Base-by-base conservation (phyloP, 345 rosid species). In the Eutrema yunnanense region DNA sequence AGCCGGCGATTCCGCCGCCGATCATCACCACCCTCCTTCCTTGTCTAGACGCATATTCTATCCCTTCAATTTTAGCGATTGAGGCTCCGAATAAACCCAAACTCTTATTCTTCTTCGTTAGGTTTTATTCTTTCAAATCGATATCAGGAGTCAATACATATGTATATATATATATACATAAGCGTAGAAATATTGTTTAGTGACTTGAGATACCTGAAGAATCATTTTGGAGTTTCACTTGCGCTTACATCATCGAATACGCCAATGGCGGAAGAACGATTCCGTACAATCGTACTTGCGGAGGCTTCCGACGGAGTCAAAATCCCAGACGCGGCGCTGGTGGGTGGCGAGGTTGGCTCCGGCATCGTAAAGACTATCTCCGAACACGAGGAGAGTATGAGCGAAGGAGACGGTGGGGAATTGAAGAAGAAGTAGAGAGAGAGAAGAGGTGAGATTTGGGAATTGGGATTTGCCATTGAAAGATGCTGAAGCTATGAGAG, bases 1-100 rank as follows among this genome's bases (percentile, higher is more conserved):
- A 83, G 5, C 92, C 90, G 9, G 76, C 96, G 47, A 89, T 49
- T 6, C 90, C 92, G 2, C 96, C 96, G 62, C 96, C 96, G 16
- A 89, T 64, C 46, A 89, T 76, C 65, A 89, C 88, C 67, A 87
- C 76, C 44, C 77, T 79, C 70, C 27, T 79, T 37, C 47, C 69
- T 3, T 57, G 72, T 52, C 62, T 81, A 58, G 43, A 76, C 4
- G 33, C 14, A 10, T 69, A 60, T 41, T 2, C 22, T 9, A 34
- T 42, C 1, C 73, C 73, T 52, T 69, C 57, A 73, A 75, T 75
- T 67, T 22, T 32, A 19, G 1, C 6, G 44, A 54, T 22, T 58
- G 3, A 63, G 48, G 62, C 29, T 41, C 19, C 32, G 3, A 66
- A 32, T 40, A 12, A 34, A 38, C 12, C 13, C 9, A 46, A 37